Conservation (phyloP, 176 grass and related monocot genomes). For the Poa pratensis region DNA sequence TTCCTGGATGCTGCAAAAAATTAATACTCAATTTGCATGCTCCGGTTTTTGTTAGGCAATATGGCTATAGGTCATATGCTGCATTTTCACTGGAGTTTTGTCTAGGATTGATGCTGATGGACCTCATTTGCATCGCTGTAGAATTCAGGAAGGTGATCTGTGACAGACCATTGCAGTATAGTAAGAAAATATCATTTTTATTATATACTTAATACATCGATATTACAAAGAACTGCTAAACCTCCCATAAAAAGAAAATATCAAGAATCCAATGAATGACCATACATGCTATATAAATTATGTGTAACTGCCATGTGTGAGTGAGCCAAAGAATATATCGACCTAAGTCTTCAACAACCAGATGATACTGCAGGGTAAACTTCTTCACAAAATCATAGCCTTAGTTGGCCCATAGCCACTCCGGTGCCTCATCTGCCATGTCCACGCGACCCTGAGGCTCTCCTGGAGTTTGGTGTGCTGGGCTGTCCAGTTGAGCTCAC, state of each 20-base stretch:
- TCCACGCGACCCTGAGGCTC: constrained; percentile 79
- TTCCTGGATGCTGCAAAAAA: not conserved
- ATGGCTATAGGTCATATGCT: not conserved
- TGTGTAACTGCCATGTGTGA: constrained; percentile 44
- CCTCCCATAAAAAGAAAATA: constrained; percentile 28
- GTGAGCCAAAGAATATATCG: constrained; percentile 39
- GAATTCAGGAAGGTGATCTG: not conserved
- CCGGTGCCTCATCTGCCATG: constrained; percentile 78
- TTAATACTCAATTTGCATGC: not conserved
- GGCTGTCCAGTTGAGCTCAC: constrained; percentile 87
- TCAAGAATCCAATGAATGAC: constrained; percentile 49
- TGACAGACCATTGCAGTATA: not conserved
- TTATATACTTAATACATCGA: constrained; percentile 25
- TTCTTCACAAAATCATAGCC: constrained; percentile 49
- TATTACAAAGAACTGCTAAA: constrained; percentile 46
- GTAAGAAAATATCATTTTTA: constrained; percentile 12
- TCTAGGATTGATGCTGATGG: not conserved
- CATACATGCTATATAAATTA: constrained; percentile 41
- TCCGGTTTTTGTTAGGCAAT: not conserved
- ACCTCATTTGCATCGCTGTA: not conserved
- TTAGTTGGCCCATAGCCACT: constrained; percentile 63
- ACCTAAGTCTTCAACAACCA: constrained; percentile 43
- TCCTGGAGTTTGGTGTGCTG: constrained; percentile 69
- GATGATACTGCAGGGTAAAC: not conserved
- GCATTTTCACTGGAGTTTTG: not conserved